Evolutionary conservation across 2,329 filamentous ascomycete species (phyloP), one percentile per base, ranked within the genome.

Genomic region (Emydomyces testavorans): DNA sequence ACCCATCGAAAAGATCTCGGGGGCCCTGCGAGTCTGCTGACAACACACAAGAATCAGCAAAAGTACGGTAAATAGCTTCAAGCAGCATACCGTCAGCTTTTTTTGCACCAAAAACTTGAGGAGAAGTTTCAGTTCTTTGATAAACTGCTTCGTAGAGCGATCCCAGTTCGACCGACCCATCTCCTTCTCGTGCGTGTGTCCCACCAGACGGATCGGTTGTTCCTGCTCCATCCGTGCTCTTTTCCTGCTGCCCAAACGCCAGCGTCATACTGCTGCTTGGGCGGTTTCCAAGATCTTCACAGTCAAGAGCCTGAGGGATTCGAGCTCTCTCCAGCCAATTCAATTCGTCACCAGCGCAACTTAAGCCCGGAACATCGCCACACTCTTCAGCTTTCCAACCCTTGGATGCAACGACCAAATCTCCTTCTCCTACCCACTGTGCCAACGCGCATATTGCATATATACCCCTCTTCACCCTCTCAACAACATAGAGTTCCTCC

Each of bases 391-490:
- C 41, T 31, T 55, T 55, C 58, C 61, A 60, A 34, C 58, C 59
- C 52, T 66, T 67, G 15, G 59, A 59, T 13, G 63, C 64, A 53
- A 64, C 63, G n/a, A 62, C 42, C 4, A 70, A 44, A 52, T 68
- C 63, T 2, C 63, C 62, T 50, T 68, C 66, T 35, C 60, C 57
- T 5, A 70, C 59, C 44, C 56, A 59, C 13, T 52, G 52, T 6
- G 54, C 61, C 36, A 70, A 55, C 31, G 60, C 60, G 20, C 56
- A 64, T 26, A 69, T 54, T n/a, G 67, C 62, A 50, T 67, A 70
- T 32, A 69, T 58, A 2, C 61, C 61, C 36, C 48, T 52, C 46
- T 68, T 68, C 13, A 68, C 65, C 15, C 62, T 52, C 49, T 70
- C 67, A 6, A 69, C 55, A 21, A 63, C 58, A 49, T 65, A 69